phyloP scores from a whole-genome alignment of 2,329 filamentous ascomycete species.

The Colletotrichum sp. region DNA sequence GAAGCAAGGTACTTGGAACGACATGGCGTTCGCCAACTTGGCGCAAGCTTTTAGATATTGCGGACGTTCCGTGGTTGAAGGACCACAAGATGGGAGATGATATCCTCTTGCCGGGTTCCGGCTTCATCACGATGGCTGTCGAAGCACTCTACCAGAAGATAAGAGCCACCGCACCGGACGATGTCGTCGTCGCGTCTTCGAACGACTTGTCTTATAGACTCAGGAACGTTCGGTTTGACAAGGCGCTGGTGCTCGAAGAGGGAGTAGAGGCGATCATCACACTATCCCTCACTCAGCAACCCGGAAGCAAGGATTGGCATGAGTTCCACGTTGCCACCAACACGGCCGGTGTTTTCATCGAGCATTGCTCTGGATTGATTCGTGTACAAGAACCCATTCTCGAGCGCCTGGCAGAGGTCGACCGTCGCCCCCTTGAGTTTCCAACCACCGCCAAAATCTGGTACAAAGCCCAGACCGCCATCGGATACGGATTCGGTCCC shows the following conservation, averaged over 20 bases:
- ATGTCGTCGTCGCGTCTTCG: not conserved
- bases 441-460: not conserved
- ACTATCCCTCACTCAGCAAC: not conserved
- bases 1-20: not conserved
- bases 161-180: not conserved
- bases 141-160: slow-evolving; percentile 2
- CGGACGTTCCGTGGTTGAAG: slow-evolving; percentile 39
- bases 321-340: not conserved
- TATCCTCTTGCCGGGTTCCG: slow-evolving; percentile 35
- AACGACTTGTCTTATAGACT: not conserved
- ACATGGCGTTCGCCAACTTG: not conserved
- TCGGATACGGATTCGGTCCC: not conserved
- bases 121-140: slow-evolving; percentile 6
- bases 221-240: not conserved
- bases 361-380: not conserved
- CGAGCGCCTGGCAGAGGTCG: not conserved
- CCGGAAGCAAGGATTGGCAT: not conserved
- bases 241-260: not conserved
- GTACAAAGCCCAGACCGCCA: not conserved
- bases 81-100: slow-evolving; percentile 47
- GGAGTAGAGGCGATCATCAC: not conserved
- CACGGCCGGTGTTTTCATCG: not conserved
- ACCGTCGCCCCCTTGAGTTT: not conserved
- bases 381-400: not conserved
- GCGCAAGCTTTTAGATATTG: not conserved